Percentiles rank a stretch among this genome's conserved stretches.
phyloP scores from a whole-genome alignment of 176 grass and related monocot genomes.

The Oryza longistaminata region DNA sequence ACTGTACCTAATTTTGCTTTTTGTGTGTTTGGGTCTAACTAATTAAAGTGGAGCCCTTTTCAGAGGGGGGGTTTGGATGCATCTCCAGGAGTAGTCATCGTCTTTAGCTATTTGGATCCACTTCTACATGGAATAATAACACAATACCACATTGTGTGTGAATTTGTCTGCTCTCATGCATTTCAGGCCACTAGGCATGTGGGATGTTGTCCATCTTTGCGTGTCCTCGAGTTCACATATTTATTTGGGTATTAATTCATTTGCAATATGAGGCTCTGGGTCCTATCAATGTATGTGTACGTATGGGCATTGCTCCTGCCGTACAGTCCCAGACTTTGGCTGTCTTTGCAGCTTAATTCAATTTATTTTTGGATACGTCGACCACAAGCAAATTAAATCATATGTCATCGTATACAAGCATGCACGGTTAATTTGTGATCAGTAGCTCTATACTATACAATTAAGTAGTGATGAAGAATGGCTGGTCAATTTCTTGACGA shows the following conservation, averaged over 20 bases:
- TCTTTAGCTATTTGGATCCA: not conserved
- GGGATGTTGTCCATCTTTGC: slow-evolving; percentile 26
- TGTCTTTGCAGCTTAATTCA: slow-evolving; percentile 15
- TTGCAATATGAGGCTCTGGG: not conserved
- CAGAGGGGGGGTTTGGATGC: no score
- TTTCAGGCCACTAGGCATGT: slow-evolving; percentile 25
- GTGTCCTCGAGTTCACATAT: not conserved
- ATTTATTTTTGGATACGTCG: not conserved
- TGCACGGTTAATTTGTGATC: no score
- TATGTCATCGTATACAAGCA: not conserved
- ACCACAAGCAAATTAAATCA: not conserved
- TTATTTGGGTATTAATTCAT: slow-evolving; percentile 10
- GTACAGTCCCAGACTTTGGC: slow-evolving; percentile 9
- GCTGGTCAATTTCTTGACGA: not conserved
- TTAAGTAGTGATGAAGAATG: no score
- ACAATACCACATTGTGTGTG: not conserved
- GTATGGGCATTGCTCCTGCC: not conserved
- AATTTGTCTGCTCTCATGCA: not conserved
- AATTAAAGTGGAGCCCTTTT: not conserved
- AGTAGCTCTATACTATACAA: no score
- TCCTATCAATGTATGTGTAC: not conserved
- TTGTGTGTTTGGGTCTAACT: not conserved
- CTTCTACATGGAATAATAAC: not conserved
- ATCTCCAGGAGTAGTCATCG: not conserved
- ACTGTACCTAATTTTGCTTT: not conserved